Evolutionary conservation across 2,329 filamentous ascomycete species (phyloP).

Genomic region (Raffaelea deltoideospora): DNA sequence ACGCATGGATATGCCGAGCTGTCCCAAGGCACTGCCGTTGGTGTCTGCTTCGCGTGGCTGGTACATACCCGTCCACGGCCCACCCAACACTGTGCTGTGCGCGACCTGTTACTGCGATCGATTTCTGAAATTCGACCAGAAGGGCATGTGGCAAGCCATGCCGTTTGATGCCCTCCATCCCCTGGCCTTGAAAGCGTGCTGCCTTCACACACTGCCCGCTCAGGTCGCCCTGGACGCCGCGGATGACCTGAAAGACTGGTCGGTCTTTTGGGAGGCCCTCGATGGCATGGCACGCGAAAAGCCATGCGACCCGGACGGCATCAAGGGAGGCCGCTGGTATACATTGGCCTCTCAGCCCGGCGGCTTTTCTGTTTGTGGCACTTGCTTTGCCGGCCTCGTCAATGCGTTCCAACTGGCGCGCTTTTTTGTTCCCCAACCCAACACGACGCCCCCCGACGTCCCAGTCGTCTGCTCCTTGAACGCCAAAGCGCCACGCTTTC

Average conservation of each 20-base stretch:
- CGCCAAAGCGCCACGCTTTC: conserved; percentile 15
- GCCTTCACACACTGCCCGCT: conserved; percentile 14
- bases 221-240: conserved; percentile 16
- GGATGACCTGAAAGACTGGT: conserved; percentile 14
- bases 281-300: conserved; percentile 12
- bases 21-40: background rate
- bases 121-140: conserved; percentile 13
- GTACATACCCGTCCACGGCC: conserved; percentile 16
- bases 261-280: conserved; percentile 19
- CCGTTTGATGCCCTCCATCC: conserved; percentile 9
- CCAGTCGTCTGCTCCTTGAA: conserved; percentile 20
- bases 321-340: conserved; percentile 17
- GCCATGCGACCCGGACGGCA: conserved; percentile 18
- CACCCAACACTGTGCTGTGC: conserved; percentile 17
- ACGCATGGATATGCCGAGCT: conserved; percentile 4
- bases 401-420: conserved; percentile 15
- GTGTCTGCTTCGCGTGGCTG: conserved; percentile 10
- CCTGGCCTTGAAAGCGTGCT: no score
- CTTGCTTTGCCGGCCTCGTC: conserved; percentile 18
- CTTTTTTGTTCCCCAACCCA: conserved; percentile 15
- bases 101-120: conserved; percentile 22
- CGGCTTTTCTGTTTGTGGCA: conserved; percentile 20
- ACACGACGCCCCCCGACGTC: conserved; percentile 4
- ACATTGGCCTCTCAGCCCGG: conserved; percentile 16
- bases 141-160: conserved; percentile 1